phyloP scores from a whole-genome alignment of 192 early-diverging fungal genomes.

The Phlyctochytrium bullatum region DNA sequence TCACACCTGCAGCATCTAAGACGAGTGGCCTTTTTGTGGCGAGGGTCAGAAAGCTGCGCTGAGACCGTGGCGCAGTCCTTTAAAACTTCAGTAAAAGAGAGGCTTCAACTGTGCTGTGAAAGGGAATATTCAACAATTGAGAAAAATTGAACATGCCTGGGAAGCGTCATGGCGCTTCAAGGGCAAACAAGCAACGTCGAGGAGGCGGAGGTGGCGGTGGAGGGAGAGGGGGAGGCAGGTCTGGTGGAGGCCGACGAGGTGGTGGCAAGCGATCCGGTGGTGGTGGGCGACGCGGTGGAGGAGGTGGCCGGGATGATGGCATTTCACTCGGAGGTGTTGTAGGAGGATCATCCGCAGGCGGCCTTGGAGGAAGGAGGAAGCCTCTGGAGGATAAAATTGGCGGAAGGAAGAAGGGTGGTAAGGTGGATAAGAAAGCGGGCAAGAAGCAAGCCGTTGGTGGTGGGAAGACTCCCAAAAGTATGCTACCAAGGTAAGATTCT shows the following conservation, averaged over 20 bases:
- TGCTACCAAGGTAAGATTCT: no score
- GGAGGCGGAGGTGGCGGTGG: conserved; percentile 6
- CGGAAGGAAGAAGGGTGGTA: no score
- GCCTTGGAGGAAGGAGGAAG: no score
- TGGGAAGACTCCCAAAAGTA: not conserved
- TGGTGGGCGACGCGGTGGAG: no score
- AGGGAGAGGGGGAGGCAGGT: not conserved
- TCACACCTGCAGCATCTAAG: conserved; percentile 61
- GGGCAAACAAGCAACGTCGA: not conserved
- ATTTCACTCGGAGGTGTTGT: no score
- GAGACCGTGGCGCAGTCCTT: not conserved
- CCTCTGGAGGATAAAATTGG: no score
- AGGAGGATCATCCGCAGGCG: no score
- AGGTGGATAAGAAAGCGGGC: no score
- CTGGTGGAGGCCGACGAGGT: not conserved
- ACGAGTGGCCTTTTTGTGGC: conserved; percentile 84
- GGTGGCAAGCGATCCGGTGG: not conserved
- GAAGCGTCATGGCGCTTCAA: conserved; percentile 7
- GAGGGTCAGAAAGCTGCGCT: conserved; percentile 59
- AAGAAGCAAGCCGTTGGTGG: no score
- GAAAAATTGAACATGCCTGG: not conserved
- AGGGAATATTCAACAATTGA: not conserved
- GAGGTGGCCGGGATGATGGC: no score
- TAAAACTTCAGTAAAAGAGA: no score
- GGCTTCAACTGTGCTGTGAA: no score